phyloP scores from a whole-genome alignment of 2,329 filamentous ascomycete species.

The Fonsecaea nubica region DNA sequence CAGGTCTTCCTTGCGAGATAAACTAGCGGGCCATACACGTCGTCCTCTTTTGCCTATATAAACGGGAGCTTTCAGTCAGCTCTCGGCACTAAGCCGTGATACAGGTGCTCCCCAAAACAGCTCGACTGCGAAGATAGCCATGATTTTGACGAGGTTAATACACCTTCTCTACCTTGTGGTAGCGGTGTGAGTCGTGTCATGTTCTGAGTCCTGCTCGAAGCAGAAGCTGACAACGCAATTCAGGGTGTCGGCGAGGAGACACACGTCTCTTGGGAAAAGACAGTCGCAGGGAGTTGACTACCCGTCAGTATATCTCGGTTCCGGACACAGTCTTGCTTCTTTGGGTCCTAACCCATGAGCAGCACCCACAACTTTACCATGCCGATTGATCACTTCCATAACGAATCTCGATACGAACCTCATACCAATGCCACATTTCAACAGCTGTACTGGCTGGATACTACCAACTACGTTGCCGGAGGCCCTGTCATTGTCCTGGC shows the following conservation, averaged over 20 bases:
- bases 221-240: background rate
- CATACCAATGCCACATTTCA: constrained; percentile 54
- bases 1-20: background rate
- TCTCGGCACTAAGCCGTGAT: background rate
- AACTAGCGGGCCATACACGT: background rate
- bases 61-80: background rate
- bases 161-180: background rate
- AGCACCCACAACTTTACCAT: constrained; percentile 46
- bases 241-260: background rate
- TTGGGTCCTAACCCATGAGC: background rate
- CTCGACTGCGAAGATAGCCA: background rate
- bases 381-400: constrained; percentile 31
- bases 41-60: background rate
- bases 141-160: background rate
- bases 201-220: background rate
- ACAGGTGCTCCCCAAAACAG: background rate
- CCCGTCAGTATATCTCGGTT: constrained; percentile 8
- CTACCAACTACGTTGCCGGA: constrained; percentile 73
- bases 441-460: constrained; percentile 80
- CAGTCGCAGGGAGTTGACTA: constrained; percentile 9
- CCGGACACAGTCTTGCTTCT: background rate
- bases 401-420: constrained; percentile 32
- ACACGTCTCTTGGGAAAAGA: background rate
- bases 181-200: background rate
- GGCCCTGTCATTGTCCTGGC: constrained; percentile 81